phyloP scores from a whole-genome alignment of 495 filamentous ascomycete species.

The Peziza echinospora region DNA sequence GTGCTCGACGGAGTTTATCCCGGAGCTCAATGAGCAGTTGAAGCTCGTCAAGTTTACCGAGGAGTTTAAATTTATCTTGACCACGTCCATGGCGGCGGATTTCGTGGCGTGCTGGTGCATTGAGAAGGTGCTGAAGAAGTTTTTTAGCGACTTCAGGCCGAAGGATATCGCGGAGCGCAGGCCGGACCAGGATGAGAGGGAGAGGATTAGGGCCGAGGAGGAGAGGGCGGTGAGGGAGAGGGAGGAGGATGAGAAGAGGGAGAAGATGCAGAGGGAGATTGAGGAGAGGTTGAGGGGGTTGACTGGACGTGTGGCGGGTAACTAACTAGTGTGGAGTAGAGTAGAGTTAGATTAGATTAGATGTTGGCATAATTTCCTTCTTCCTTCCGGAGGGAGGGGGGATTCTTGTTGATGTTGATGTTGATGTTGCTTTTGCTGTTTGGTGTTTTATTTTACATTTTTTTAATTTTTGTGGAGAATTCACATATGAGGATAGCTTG shows the following conservation, averaged over 20 bases:
- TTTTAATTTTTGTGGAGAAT: no score
- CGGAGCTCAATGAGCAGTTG: conserved; percentile 85
- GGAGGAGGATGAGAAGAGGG: background rate
- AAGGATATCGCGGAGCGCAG: conserved; percentile 82
- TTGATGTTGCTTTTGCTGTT: no score
- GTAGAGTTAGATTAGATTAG: no score
- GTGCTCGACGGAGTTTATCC: conserved; percentile 88
- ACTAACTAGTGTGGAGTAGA: no score
- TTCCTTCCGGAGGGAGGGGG: no score
- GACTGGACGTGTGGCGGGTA: no score
- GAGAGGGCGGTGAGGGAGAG: conserved; percentile 22
- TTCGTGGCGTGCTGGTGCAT: conserved; percentile 74
- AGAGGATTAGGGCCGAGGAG: conserved; percentile 40
- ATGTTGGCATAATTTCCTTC: no score
- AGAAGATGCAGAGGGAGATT: background rate
- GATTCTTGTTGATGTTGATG: no score
- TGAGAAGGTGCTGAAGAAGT: conserved; percentile 63
- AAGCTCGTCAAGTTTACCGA: conserved; percentile 75
- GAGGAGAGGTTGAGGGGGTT: background rate
- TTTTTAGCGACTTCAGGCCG: conserved; percentile 81
- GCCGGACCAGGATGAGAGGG: conserved; percentile 66
- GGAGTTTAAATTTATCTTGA: conserved; percentile 80
- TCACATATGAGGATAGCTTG: no score
- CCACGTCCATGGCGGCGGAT: conserved; percentile 66
- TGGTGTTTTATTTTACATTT: no score